Conservation (phyloP, 495 filamentous ascomycete species). For the Aspergillus campestris region DNA sequence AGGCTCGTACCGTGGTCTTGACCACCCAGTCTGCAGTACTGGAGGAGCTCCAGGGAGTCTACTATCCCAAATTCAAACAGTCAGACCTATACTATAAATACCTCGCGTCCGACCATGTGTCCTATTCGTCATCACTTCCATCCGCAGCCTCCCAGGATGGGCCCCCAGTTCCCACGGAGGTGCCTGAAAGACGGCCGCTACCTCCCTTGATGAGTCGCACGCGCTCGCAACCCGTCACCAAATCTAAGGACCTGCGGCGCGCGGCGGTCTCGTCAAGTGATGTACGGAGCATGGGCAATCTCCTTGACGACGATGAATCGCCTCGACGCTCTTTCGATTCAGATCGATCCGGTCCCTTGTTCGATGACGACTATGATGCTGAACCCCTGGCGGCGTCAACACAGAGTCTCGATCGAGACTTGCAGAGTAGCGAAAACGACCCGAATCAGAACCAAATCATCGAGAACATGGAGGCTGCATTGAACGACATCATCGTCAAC, state of each 20-base stretch:
- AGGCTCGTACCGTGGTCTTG: conserved; percentile 73
- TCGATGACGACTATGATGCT: conserved; percentile 60
- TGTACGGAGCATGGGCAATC: conserved; percentile 32
- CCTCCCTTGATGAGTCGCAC: conserved; percentile 37
- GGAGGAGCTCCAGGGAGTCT: conserved; percentile 67
- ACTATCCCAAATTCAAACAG: conserved; percentile 80
- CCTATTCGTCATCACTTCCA: conserved; percentile 30
- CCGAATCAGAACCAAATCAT: conserved; percentile 53
- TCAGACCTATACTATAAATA: conserved; percentile 95
- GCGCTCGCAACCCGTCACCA: conserved; percentile 27
- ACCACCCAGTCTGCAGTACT: conserved; percentile 74
- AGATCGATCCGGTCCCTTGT: conserved; percentile 45
- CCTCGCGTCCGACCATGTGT: conserved; percentile 77
- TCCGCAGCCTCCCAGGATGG: conserved; percentile 14
- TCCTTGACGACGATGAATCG: conserved; percentile 40
- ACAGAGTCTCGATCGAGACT: conserved; percentile 46
- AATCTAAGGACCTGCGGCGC: conserved; percentile 43
- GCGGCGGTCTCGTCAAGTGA: conserved; percentile 52
- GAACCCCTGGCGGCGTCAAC: conserved; percentile 54
- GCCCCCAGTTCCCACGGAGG: conserved; percentile 19
- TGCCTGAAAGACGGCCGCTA: conserved; percentile 29
- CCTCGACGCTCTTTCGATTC: conserved; percentile 50
- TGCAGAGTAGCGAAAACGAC: conserved; percentile 38
- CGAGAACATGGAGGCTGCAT: conserved; percentile 84
- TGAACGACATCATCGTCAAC: conserved; percentile 91